Conservation (phyloP, 202 grass and related monocot species). For the Bolboschoenoplectus hybrid region DNA sequence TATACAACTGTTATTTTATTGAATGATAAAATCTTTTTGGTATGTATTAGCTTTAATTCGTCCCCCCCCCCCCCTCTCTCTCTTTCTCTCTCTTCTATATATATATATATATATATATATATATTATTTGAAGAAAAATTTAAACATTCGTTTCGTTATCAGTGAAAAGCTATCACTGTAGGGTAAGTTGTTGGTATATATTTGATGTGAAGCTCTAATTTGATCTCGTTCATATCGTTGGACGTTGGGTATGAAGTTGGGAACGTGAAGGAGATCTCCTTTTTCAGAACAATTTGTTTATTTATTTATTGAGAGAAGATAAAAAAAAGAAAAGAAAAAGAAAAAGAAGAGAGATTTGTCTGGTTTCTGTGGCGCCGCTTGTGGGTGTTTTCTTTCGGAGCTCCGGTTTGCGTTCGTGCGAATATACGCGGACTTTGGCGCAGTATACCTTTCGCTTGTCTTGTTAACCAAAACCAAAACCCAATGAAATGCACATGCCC, state of each 20-base stretch:
- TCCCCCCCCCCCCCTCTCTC: too few relatives aligned
- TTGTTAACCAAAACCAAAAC: background rate
- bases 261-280: background rate
- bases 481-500: conserved; percentile 23
- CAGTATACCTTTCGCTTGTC: conserved; percentile 41
- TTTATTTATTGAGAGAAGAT: background rate
- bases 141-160: too few relatives aligned
- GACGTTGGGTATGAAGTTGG: background rate
- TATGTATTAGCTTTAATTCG: too few relatives aligned
- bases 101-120: too few relatives aligned
- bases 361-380: background rate
- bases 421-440: conserved; percentile 37
- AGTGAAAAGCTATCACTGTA: too few relatives aligned
- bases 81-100: too few relatives aligned
- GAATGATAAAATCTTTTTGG: too few relatives aligned
- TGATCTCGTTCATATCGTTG: too few relatives aligned
- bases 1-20: background rate
- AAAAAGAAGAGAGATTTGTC: conserved; percentile 10
- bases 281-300: background rate
- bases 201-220: too few relatives aligned
- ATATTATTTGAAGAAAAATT: too few relatives aligned
- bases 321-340: too few relatives aligned
- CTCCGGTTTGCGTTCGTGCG: conserved; percentile 35
- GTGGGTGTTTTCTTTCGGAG: conserved; percentile 31
- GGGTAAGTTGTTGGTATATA: too few relatives aligned